These are phyloP conservation scores for Camelina sativa DNA, from an alignment of 345 rosid genomes.

Conservation along the genomic window DNA sequence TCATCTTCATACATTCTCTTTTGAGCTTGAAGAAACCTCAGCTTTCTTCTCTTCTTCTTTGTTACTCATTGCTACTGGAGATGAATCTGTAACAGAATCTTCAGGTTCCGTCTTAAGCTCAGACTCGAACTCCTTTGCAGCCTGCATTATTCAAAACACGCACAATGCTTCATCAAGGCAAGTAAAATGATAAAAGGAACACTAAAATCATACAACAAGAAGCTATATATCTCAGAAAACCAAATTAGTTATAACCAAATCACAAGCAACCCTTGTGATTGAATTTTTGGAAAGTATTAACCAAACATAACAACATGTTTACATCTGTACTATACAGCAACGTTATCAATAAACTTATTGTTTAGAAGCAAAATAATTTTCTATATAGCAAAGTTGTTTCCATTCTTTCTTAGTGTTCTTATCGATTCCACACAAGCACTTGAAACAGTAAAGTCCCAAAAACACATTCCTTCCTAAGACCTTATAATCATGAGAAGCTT, in stretches of 20 bases:
- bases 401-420: conserved; percentile 1
- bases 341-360: background rate
- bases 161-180: background rate
- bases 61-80: conserved; percentile 48
- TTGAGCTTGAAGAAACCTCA: conserved; percentile 58
- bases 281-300: background rate
- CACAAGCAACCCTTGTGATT: background rate
- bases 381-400: background rate
- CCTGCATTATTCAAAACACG: conserved; percentile 56
- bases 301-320: conserved; percentile 8
- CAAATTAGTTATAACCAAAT: background rate
- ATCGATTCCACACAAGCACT: background rate
- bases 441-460: background rate
- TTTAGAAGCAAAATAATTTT: conserved; percentile 15
- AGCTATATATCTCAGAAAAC: background rate
- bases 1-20: conserved; percentile 67
- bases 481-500: conserved; percentile 11
- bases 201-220: background rate
- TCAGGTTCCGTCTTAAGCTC: conserved; percentile 92
- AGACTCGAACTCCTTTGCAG: conserved; percentile 93
- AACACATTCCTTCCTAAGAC: background rate
- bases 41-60: conserved; percentile 53
- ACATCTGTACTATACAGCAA: background rate
- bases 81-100: conserved; percentile 45
- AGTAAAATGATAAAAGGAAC: background rate